Percentiles rank a stretch among this genome's conserved stretches.
phyloP scores from a whole-genome alignment of 1,284 basidiomycete species.

The Pyrrhoderma noxium region DNA sequence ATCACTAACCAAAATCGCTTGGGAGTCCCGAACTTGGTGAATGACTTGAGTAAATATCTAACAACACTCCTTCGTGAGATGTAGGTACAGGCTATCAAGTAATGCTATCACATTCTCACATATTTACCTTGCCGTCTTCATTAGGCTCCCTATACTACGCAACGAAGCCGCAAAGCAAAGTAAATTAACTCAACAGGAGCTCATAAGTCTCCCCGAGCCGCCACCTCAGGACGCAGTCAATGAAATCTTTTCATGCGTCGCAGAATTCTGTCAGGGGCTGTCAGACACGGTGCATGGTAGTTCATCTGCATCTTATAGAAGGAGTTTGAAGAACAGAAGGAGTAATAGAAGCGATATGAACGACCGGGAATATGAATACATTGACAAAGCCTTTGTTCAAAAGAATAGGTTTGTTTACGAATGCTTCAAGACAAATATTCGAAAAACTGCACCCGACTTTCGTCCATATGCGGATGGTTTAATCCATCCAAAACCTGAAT shows the following conservation, averaged over 20 bases:
- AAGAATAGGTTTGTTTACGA: slow-evolving; percentile 11
- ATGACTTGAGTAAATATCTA: slow-evolving; percentile 44
- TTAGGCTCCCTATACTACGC: slow-evolving; percentile 38
- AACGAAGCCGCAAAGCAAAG: slow-evolving; percentile 34
- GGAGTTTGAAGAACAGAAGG: too few relatives aligned
- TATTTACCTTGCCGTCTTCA: neutral
- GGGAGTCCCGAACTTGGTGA: slow-evolving; percentile 49
- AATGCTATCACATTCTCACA: neutral
- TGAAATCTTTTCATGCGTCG: slow-evolving; percentile 40
- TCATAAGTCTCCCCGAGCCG: slow-evolving; percentile 36
- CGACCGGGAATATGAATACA: too few relatives aligned
- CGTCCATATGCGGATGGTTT: slow-evolving; percentile 11
- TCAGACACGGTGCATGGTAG: slow-evolving; percentile 17
- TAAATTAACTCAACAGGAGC: slow-evolving; percentile 27
- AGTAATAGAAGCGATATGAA: too few relatives aligned
- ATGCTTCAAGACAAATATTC: slow-evolving; percentile 16
- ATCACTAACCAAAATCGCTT: slow-evolving; percentile 40
- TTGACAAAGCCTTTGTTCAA: slow-evolving; percentile 14
- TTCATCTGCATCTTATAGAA: neutral
- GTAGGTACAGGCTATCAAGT: slow-evolving; percentile 32
- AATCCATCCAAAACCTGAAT: slow-evolving; percentile 1
- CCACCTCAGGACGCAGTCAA: slow-evolving; percentile 37
- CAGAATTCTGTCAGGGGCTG: slow-evolving; percentile 36
- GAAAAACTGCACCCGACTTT: slow-evolving; percentile 19
- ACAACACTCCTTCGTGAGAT: slow-evolving; percentile 41